A percentile compares a stretch with the other conserved stretches of the same genome.
phyloP scores from a whole-genome alignment of 768 basidiomycete species.

The Tephrocybe sp. region DNA sequence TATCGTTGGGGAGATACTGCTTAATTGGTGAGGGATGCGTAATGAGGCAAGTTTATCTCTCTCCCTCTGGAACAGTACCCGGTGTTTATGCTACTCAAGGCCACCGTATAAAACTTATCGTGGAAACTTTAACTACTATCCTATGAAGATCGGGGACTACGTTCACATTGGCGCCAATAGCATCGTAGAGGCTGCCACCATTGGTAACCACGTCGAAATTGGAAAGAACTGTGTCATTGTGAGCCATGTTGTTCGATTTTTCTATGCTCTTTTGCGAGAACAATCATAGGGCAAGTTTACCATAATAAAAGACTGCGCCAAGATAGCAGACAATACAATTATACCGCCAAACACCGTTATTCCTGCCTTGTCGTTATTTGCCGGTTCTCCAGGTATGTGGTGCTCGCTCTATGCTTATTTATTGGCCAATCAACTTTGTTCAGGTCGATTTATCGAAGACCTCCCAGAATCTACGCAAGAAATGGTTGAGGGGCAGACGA shows the following conservation, averaged over 20 bases:
- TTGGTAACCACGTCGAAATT: slow-evolving; percentile 92
- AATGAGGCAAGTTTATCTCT: slow-evolving; percentile 56
- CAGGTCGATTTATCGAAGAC: slow-evolving; percentile 79
- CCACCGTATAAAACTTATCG: slow-evolving; percentile 90
- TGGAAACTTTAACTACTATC: slow-evolving; percentile 94
- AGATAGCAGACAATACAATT: slow-evolving; percentile 85
- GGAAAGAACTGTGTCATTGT: slow-evolving; percentile 96
- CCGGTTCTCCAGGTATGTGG: slow-evolving; percentile 80
- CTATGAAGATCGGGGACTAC: slow-evolving; percentile 94
- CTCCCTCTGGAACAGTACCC: too few relatives aligned
- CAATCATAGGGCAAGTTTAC: slow-evolving; percentile 83
- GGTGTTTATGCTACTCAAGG: slow-evolving; percentile 30
- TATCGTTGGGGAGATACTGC: slow-evolving; percentile 92
- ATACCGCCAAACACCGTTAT: slow-evolving; percentile 91
- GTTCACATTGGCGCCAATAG: slow-evolving; percentile 90
- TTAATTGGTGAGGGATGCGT: slow-evolving; percentile 86
- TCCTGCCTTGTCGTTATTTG: slow-evolving; percentile 80
- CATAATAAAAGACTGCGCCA: slow-evolving; percentile 94
- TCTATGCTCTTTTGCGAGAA: background rate
- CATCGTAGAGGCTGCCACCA: slow-evolving; percentile 91
- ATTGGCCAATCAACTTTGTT: background rate
- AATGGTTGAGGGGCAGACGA: slow-evolving; percentile 80
- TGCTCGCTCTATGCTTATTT: background rate
- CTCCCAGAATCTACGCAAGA: slow-evolving; percentile 95
- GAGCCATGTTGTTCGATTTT: slow-evolving; percentile 25